Base-by-base conservation (phyloP, 805 yeast genomes). In the Wickerhamomyces hampshirensis region DNA sequence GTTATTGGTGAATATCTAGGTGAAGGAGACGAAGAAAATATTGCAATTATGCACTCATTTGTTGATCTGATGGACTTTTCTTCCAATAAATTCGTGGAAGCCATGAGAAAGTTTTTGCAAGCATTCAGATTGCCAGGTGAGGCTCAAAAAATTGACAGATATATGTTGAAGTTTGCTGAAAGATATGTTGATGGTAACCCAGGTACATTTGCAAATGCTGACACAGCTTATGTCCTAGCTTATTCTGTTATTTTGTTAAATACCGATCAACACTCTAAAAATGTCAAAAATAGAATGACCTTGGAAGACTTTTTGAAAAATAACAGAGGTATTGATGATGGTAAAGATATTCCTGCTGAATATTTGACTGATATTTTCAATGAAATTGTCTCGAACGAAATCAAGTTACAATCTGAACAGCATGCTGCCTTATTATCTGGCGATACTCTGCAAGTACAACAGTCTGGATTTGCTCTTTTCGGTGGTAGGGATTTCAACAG, bases 131-230 rank as follows among this genome's bases (percentile, higher is more conserved):
- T 93, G 41, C 98, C 99, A 3, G 99, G 99, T 34, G 99, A 93
- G 63, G 89, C 96, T 5, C 99, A 93, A 63, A 91, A 93, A 55
- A 91, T 93, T 56, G 98, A 93, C 67, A 73, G 99, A 50, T 87
- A 80, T 56, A 86, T 94, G 96, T 74, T 93, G 57, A 91, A 93
- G 55, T 94, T 94, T 66, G 98, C 98, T 5, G 95, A 87, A 60
- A 72, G 95, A 47, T 93, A 80, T 55, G 80, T 80, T 16, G 79
- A 84, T 46, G 96, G 91, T 43, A 93, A 93, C 55, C 96, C 96
- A 8, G 68, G 68, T n/a, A 71, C 80, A 0, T 91, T 91, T 59
- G 79, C 95, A 0, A 85, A 85, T 51, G 96, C 98, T 4, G 98
- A 88, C 53, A 79, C 96, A 0, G 95, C 96, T 1, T 93, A 93